Conservation (phyloP, 495 filamentous ascomycete genomes). For the Polyplosphaeria fusca region DNA sequence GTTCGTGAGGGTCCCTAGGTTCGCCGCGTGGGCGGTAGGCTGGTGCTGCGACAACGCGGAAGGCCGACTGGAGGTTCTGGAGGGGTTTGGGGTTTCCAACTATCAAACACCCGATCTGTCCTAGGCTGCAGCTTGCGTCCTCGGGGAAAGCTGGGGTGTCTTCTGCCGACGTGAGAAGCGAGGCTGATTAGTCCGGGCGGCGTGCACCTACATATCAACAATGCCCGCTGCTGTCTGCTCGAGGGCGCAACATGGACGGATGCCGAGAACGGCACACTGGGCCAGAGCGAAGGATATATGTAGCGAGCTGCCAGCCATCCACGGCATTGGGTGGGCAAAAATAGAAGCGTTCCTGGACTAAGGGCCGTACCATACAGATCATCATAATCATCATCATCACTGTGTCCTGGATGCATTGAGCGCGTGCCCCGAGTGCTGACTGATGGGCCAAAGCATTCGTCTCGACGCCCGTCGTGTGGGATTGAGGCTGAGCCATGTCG, state of each 20-base stretch:
- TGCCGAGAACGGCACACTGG: too few relatives aligned
- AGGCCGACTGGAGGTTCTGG: constrained; percentile 8
- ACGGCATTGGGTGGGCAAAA: constrained; percentile 12
- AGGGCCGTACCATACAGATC: neutral
- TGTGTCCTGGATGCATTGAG: neutral
- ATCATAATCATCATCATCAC: too few relatives aligned
- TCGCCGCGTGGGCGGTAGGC: constrained; percentile 9
- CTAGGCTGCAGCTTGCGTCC: constrained; percentile 11
- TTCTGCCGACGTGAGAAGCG: constrained; percentile 18
- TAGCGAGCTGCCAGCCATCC: neutral
- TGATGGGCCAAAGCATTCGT: constrained; percentile 4
- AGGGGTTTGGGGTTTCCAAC: constrained; percentile 16
- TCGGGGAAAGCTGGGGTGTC: constrained; percentile 5
- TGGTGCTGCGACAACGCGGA: constrained; percentile 16
- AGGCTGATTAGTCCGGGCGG: neutral
- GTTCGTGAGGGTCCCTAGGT: constrained; percentile 2
- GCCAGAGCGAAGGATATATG: constrained; percentile 9
- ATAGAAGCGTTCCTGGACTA: constrained; percentile 27
- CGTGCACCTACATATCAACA: neutral
- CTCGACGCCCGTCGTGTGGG: neutral
- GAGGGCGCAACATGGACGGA: too few relatives aligned
- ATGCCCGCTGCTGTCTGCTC: constrained; percentile 4
- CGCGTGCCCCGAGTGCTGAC: constrained; percentile 5
- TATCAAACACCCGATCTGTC: constrained; percentile 28
- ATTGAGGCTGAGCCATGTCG: constrained; percentile 18